These are phyloP conservation scores for Phytophthora sp. DNA, from an alignment of 352 stramenopile species.

Conservation along the genomic window DNA sequence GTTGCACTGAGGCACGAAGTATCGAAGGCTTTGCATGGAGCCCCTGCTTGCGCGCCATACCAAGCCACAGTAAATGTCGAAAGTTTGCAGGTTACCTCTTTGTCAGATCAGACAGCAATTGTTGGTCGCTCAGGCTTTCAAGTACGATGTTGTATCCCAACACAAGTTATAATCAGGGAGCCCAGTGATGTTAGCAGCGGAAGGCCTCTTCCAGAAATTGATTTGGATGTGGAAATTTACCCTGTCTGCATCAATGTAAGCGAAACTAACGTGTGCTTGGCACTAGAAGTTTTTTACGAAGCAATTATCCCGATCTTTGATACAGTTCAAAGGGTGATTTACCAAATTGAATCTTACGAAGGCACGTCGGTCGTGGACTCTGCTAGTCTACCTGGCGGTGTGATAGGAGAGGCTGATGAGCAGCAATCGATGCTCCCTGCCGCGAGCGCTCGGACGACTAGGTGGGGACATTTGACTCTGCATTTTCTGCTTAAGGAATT, in stretches of 20 bases:
- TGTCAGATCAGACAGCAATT: conserved; percentile 38
- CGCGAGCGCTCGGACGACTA: not conserved
- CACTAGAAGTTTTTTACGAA: conserved; percentile 42
- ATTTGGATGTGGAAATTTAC: conserved; percentile 37
- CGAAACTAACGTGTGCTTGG: conserved; percentile 44
- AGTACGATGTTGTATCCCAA: conserved; percentile 26
- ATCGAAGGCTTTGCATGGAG: conserved; percentile 1
- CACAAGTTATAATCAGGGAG: conserved; percentile 1
- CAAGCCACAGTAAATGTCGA: conserved; percentile 29
- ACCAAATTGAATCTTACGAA: conserved; percentile 28
- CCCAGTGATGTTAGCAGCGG: not conserved
- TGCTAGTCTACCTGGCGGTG: conserved; percentile 6
- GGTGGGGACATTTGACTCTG: conserved; percentile 26
- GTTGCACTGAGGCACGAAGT: conserved; percentile 24
- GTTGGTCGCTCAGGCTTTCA: conserved; percentile 47
- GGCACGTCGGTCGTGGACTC: conserved; percentile 12
- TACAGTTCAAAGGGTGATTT: conserved; percentile 25
- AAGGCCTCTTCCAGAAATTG: conserved; percentile 8
- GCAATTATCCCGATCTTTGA: conserved; percentile 40
- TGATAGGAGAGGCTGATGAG: conserved; percentile 4
- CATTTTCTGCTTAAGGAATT: conserved; percentile 51
- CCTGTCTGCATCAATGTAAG: conserved; percentile 53
- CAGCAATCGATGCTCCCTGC: not conserved
- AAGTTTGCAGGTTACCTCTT: conserved; percentile 35
- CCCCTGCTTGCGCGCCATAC: conserved; percentile 1